Base-by-base conservation (phyloP, 148 eudicot genomes). In the Chenopodium album region DNA sequence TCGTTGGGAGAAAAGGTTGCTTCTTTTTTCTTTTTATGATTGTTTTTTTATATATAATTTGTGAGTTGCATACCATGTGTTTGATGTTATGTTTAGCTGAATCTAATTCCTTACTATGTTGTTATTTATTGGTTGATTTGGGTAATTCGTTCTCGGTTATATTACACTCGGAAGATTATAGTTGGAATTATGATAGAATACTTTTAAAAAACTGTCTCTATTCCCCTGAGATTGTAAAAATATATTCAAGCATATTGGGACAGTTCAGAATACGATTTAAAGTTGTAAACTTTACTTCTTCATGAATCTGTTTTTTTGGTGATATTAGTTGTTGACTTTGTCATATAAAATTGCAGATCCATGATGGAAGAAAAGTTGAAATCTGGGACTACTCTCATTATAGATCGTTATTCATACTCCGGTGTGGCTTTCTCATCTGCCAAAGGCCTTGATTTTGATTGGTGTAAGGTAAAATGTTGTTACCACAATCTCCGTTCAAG, bases 371-470 rank as follows among this genome's bases (percentile, higher is more conserved):
- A 86, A 28, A 92, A 94, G 91, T 88, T 96, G 85, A 92, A 84
- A 85, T 86, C 91, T 86, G 95, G 95, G 77, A 94, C 90, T 11
- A 90, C 98, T 20, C 93, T 96, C 37, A 86, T 94, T 23, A 91
- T 96, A 67, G 99, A 96, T 88, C 98, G 99, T 26, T 96, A 96
- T 87, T 92, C 99, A 20, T 96, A 90, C 85, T 96, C 99, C 23
- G 98, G 99, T 79, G 98, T 96, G 77, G 99, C 98, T 2, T 96
- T 96, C 86, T 94, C 99, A 31, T 88, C 98, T 84, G 99, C 99
- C 60, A 96, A 96, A 88, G 99, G 99, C 80, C 92, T 96, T 73
- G 89, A 91, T 85, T 78, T 94, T 71, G 90, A 94, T 26, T 96
- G 99, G 98, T 96, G 99, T 76, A 96, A 96, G 98, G 99, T 96